Percentiles rank a stretch among this genome's conserved stretches.
phyloP scores from a whole-genome alignment of 768 basidiomycete genomes.

The Trametes sanguinea region DNA sequence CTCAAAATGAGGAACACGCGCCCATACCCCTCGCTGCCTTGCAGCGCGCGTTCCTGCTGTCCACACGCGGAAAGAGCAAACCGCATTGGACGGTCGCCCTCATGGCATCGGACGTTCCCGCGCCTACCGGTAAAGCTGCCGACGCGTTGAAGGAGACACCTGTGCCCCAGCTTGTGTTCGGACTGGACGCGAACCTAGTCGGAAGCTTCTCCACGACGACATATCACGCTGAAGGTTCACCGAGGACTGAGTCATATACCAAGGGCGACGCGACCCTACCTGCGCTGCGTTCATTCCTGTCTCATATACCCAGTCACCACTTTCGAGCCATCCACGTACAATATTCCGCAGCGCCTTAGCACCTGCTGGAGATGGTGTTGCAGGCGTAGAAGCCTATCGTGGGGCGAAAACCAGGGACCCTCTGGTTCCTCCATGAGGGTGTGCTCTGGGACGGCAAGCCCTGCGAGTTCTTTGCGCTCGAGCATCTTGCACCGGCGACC shows the following conservation, averaged over 20 bases:
- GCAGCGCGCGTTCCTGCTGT: conserved; percentile 67
- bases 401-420: conserved; percentile 68
- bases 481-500: conserved; percentile 44
- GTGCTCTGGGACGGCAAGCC: conserved; percentile 78
- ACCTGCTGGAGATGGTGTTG: conserved; percentile 27
- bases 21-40: conserved; percentile 51
- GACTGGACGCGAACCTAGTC: conserved; percentile 57
- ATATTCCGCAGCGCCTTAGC: conserved; percentile 57
- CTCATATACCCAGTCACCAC: conserved; percentile 45
- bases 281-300: conserved; percentile 52
- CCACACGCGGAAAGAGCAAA: conserved; percentile 72
- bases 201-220: conserved; percentile 49
- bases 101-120: conserved; percentile 54
- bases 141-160: conserved; percentile 15
- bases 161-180: conserved; percentile 61
- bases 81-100: conserved; percentile 74
- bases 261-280: conserved; percentile 60
- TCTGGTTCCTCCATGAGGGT: conserved; percentile 72
- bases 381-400: conserved; percentile 69
- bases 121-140: conserved; percentile 38
- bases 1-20: conserved; percentile 48
- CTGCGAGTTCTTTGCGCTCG: conserved; percentile 73
- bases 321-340: conserved; percentile 48
- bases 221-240: conserved; percentile 29
- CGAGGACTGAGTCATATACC: conserved; percentile 32